Conservation (phyloP, 352 stramenopile species). For the Globisporangium splendens region DNA sequence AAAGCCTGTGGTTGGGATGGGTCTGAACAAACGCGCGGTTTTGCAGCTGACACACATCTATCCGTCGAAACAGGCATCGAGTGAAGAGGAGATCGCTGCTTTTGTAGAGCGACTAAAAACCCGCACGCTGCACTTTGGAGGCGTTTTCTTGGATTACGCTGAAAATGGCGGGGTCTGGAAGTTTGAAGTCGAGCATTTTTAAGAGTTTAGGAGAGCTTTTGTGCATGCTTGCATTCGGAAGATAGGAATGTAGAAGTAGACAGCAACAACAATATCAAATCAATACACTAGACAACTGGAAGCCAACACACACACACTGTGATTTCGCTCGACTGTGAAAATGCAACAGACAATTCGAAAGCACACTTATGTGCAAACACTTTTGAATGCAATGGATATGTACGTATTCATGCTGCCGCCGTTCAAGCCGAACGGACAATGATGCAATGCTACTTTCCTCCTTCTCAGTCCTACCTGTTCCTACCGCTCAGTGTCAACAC, state of each 20-base stretch:
- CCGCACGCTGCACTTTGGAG: slow-evolving; percentile 30
- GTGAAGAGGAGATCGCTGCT: slow-evolving; percentile 8
- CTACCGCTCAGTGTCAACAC: not conserved
- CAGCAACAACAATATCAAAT: no score
- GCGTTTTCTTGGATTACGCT: slow-evolving; percentile 38
- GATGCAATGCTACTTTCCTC: no score
- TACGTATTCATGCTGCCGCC: no score
- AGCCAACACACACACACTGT: no score
- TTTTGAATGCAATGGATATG: no score
- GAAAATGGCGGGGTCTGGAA: slow-evolving; percentile 31
- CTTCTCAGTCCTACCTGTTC: not conserved
- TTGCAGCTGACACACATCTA: slow-evolving; percentile 32
- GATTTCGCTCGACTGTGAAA: no score
- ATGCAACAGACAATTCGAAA: no score
- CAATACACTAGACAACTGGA: no score
- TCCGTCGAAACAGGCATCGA: slow-evolving; percentile 11
- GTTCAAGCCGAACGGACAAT: no score
- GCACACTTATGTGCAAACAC: no score
- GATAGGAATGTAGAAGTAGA: not conserved
- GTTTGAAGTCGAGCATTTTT: slow-evolving; percentile 50
- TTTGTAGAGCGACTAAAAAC: slow-evolving; percentile 37
- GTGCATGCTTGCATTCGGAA: not conserved
- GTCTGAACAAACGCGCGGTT: slow-evolving; percentile 47
- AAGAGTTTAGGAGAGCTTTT: slow-evolving; percentile 1
- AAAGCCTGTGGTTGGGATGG: slow-evolving; percentile 36